Percentiles rank a stretch among this genome's conserved stretches.
phyloP scores from a whole-genome alignment of 1,284 basidiomycete genomes.

The Agroathelia rolfsii region DNA sequence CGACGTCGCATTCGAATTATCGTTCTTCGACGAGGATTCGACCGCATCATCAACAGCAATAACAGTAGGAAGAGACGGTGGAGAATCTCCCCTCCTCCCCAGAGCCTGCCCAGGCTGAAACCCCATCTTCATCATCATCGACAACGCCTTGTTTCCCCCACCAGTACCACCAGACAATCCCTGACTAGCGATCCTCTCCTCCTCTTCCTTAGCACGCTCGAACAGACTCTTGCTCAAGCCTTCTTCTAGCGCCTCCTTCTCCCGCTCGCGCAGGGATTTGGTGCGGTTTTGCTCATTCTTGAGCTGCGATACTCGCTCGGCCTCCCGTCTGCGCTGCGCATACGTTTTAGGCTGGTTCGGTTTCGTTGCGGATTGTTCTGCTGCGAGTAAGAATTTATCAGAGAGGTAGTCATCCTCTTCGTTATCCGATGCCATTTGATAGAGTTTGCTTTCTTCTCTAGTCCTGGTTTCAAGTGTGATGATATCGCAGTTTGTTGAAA shows the following conservation, averaged over 20 bases:
- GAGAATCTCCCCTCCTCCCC: conserved; percentile 33
- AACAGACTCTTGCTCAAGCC: conserved; percentile 71
- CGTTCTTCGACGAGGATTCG: too few relatives aligned
- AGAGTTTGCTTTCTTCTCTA: too few relatives aligned
- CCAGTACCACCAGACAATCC: conserved; percentile 19
- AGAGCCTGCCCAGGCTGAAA: conserved; percentile 74
- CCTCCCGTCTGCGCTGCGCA: conserved; percentile 55
- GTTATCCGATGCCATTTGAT: too few relatives aligned
- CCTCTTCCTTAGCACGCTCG: conserved; percentile 60
- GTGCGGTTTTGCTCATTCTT: conserved; percentile 56
- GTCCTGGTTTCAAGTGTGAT: too few relatives aligned
- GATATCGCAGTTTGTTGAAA: too few relatives aligned
- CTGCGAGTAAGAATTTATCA: conserved; percentile 62
- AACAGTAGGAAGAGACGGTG: too few relatives aligned
- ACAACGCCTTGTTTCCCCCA: conserved; percentile 58
- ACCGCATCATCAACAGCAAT: too few relatives aligned
- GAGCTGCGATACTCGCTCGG: conserved; percentile 39
- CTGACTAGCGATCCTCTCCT: conserved; percentile 23
- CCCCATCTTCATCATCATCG: conserved; percentile 87
- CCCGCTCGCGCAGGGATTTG: conserved; percentile 57
- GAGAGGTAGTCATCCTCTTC: conserved; percentile 79
- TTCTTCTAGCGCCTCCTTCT: conserved; percentile 67
- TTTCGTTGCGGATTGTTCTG: conserved; percentile 18
- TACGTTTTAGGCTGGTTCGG: conserved; percentile 47
- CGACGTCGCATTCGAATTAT: conserved; percentile 4